Conservation (phyloP, 495 filamentous ascomycete species). For the Trichocladium uniseriatum region DNA sequence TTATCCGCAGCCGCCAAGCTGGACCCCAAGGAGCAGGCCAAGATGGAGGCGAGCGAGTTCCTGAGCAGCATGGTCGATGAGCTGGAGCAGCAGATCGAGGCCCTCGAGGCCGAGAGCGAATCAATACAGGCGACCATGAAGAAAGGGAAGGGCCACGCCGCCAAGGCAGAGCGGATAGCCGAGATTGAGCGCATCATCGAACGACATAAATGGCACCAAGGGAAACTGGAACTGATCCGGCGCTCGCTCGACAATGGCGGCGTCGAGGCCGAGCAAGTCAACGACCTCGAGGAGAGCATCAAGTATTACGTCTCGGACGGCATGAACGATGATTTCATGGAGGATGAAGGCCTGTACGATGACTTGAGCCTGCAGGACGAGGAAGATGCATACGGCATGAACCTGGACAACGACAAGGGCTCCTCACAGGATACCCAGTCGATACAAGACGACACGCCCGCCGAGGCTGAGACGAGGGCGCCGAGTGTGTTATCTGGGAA, state of each 20-base stretch:
- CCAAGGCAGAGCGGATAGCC: conserved; percentile 76
- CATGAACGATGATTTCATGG: conserved; percentile 76
- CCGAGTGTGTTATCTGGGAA: conserved; percentile 40
- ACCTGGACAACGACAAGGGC: conserved; percentile 68
- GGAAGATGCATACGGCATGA: conserved; percentile 74
- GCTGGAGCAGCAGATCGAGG: conserved; percentile 84
- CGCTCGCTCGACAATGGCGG: conserved; percentile 87
- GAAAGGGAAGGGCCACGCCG: conserved; percentile 78
- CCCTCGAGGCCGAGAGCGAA: conserved; percentile 84
- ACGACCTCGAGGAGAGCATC: conserved; percentile 81
- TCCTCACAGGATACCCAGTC: conserved; percentile 96
- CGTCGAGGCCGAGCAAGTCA: conserved; percentile 75
- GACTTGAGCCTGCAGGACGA: conserved; percentile 88
- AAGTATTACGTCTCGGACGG: conserved; percentile 90
- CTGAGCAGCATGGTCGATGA: conserved; percentile 82
- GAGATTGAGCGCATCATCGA: conserved; percentile 78
- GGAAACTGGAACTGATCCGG: conserved; percentile 82
- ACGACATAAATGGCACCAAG: conserved; percentile 92
- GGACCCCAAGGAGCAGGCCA: conserved; percentile 91
- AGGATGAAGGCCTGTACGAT: conserved; percentile 88
- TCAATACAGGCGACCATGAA: conserved; percentile 78
- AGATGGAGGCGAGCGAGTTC: conserved; percentile 76
- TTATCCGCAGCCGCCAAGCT: conserved; percentile 81
- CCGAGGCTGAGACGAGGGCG: conserved; percentile 51
- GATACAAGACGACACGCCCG: conserved; percentile 65